Conservation (phyloP, 2,329 filamentous ascomycete genomes). For the Aspergillus aculeatus region DNA sequence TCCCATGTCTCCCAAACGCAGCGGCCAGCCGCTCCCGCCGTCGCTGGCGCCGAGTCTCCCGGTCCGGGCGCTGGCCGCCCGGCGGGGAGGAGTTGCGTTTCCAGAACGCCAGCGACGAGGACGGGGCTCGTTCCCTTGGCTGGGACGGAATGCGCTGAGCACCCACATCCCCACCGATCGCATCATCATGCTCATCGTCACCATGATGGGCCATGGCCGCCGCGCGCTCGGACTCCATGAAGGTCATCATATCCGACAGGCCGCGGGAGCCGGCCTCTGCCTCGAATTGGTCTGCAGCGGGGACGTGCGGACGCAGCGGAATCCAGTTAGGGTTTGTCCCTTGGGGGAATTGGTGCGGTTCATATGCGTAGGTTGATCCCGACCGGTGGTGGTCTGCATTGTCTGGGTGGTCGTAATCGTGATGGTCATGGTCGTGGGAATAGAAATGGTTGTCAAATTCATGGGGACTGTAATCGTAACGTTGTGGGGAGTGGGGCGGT, state of each 20-base stretch:
- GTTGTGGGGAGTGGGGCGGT: not conserved
- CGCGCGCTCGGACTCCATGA: not conserved
- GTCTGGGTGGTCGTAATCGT: not conserved
- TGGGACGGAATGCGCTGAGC: not conserved
- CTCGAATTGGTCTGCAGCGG: slow-evolving; percentile 14
- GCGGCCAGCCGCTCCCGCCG: slow-evolving; percentile 23
- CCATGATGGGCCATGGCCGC: slow-evolving; percentile 1
- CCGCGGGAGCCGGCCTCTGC: not conserved
- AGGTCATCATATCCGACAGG: not conserved
- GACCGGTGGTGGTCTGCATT: too few species aligned
- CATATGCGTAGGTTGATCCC: slow-evolving; percentile 1
- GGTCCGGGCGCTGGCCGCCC: not conserved
- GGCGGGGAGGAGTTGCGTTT: not conserved
- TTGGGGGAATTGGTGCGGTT: not conserved
- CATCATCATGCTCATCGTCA: slow-evolving; percentile 17
- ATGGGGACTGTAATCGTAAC: slow-evolving; percentile 19
- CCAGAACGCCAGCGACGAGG: not conserved
- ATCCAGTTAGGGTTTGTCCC: slow-evolving; percentile 18
- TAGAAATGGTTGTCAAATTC: slow-evolving; percentile 7
- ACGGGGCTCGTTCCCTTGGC: not conserved
- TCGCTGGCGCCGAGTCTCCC: slow-evolving; percentile 26
- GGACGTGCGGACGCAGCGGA: slow-evolving; percentile 20
- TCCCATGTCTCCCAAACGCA: slow-evolving; percentile 30
- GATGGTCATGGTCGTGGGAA: slow-evolving; percentile 1
- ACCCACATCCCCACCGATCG: slow-evolving; percentile 17